Evolutionary conservation across 768 basidiomycete species (phyloP), one percentile per base, ranked within the genome.

Genomic region (Leccinum subgranulosum): DNA sequence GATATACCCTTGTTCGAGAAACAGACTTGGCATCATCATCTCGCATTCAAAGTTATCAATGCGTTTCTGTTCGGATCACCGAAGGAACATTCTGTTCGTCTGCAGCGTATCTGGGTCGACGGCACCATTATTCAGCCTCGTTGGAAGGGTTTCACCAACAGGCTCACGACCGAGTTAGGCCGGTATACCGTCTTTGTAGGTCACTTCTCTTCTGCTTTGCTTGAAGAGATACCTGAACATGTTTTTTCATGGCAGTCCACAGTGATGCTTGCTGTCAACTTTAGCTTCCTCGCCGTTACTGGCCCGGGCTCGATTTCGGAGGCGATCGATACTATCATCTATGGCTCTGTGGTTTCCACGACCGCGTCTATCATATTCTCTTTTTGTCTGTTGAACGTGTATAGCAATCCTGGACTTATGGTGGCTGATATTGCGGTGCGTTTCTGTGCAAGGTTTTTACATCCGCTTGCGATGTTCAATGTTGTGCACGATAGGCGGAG

Each of bases 261-360:
- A 63, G 63, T 64, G 17, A 60, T 63, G 58, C 54, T 63, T 8
- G 58, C 63, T 2, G 63, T 63, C 8, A 54, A 64, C 12, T 39
- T 63, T 33, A 60, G 62, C 28, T 58, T 64, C 58, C 64, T 64
- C 2, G 36, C 63, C 23, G 51, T 62, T 25, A 10, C 43, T 15
- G 33, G 7, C 6, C 1, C 8, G 9, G 23, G 6, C 27, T 1
- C 31, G 0, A 6, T 31, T 2, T 33, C 51, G 1, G 17, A n/a
- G 3, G 2, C 19, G 28, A 58, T 62, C 23, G 15, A 58, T 48
- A 58, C 49, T 21, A 51, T 56, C 17, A 47, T 62, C 1, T 65
- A 65, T 41, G 55, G 58, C 47, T 64, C 62, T 0, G 36, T 62
- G 8, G 53, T 64, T 28, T 55, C 49, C 2, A 55, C 60, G 4